Evolutionary conservation across 2,329 filamentous ascomycete species (phyloP), one percentile per base, ranked within the genome.

Genomic region (Beauveria sp.): DNA sequence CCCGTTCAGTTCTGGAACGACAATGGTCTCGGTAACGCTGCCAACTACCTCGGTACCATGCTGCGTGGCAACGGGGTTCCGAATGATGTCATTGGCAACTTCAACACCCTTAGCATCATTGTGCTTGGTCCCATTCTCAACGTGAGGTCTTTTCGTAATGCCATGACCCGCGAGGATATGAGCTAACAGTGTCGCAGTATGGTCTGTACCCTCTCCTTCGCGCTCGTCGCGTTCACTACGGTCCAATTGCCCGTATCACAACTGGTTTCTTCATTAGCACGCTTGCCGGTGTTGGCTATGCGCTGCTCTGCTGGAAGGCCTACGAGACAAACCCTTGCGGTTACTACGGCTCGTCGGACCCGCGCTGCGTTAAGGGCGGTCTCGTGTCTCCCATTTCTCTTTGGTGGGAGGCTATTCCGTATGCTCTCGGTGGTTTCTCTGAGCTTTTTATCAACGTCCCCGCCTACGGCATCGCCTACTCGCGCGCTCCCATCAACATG

Each of bases 1-100:
- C 75, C 76, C 5, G 68, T 78, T 5, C 76, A 73, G 66, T 68
- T 67, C 61, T 65, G 76, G 63, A 77, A 76, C 64, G 73, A 77
- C 57, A 74, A 74, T 16, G 75, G 75, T 28, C 69, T 78, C 30
- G 74, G 72, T n/a, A 69, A 66, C 26, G 65, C 71, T 2, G 62
- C 65, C 56, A 75, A 70, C 65, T 75, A 73, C 63, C 74, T 75
- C 61, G 73, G 69, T 16, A 77, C 73, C 1, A 71, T 74, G 62
- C 79, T 81, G 73, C 76, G 72, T 8, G 72, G 72, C n/a, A 70
- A 80, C 58, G 79, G 80, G 12, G 78, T 79, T 0, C 81, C 81
- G 8, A 88, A 88, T 68, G 86, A 89, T 68, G 72, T 88, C 9
- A 73, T 88, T 28, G 73, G 76, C 59, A 82, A 86, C 69, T 76